A percentile compares a stretch with the other conserved stretches of the same genome.
Evolutionary conservation across 306 rosid genomes (phyloP).

Genomic region (Pyrus bretschneideri): DNA sequence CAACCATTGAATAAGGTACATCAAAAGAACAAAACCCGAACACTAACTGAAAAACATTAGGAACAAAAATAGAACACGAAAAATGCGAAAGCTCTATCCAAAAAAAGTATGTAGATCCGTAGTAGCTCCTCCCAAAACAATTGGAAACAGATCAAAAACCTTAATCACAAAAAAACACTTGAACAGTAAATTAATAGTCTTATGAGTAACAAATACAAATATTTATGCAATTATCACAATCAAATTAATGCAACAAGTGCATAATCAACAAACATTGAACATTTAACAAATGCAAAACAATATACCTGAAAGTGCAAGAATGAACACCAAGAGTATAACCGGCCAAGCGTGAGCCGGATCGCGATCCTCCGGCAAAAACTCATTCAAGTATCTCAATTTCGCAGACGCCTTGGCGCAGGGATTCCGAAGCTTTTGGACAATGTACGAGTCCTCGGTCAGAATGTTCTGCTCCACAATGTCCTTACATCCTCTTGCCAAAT

Average conservation of each 20-base stretch:
- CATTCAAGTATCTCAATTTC: conserved; percentile 66
- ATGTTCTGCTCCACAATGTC: conserved; percentile 74
- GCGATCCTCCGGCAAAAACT: conserved; percentile 91
- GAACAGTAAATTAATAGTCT: not conserved
- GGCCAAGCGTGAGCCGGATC: conserved; percentile 91
- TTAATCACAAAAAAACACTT: not conserved
- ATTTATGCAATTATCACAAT: not conserved
- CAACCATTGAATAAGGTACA: not conserved
- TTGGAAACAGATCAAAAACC: not conserved
- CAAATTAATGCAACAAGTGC: not conserved
- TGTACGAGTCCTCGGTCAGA: conserved; percentile 54
- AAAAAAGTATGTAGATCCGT: no score
- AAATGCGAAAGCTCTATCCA: not conserved
- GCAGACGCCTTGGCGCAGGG: conserved; percentile 59
- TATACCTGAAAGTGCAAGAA: conserved; percentile 75
- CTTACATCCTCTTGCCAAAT: conserved; percentile 69
- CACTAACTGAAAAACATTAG: not conserved
- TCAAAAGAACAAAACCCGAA: not conserved
- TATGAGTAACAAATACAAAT: not conserved
- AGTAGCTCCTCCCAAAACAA: not conserved
- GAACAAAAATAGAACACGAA: not conserved
- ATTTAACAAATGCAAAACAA: not conserved
- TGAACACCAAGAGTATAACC: conserved; percentile 57
- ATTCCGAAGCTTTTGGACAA: conserved; percentile 47
- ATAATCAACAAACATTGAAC: not conserved